Base-by-base conservation (phyloP, 345 rosid species). In the Camelina sativa region DNA sequence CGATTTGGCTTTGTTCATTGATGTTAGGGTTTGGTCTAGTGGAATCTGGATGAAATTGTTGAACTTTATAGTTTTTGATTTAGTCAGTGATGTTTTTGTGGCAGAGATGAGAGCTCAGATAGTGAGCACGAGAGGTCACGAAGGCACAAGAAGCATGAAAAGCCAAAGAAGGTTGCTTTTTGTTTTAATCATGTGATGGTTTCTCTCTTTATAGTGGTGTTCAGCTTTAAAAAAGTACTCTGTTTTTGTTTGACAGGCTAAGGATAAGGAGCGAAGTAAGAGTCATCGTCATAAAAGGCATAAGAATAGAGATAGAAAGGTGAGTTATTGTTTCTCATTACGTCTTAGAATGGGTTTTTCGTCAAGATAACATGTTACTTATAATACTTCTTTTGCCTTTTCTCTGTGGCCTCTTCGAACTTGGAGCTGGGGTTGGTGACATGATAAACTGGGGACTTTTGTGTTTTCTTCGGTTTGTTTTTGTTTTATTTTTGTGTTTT, bases 391-490 rank as follows among this genome's bases (percentile, higher is more conserved):
- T 77, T 89, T 83, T 90, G 88, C 89, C 90, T 89, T 86, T 69
- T 62, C 83, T 82, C 66, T 81, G 67, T 88, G 97, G 96, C 94
- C 97, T 89, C 97, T 90, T 85, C 65, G 90, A 84, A 86, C 82
- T 90, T 90, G 96, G 99, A 95, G 99, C 99, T 89, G 96, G 87
- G 91, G 84, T 80, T 85, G 82, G 77, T 86, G 92, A 82, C 97
- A 80, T 86, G 85, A 71, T 86, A 79, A 72, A 76, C 84, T 76
- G 89, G 95, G 73, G 67, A 71, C 79, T 25, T 25, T 86, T 75
- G 67, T 85, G 64, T 85, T 79, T 63, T 77, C 79, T 80, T 81
- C 76, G 82, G 79, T 81, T 46, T 51, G 83, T 79, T 74, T 75
- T 20, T 51, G 17, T 41, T 44, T 13, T n/a, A 22, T 35, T 62